Evolutionary conservation across 179 eudicot genomes (phyloP).

Genomic region (Spergularia azorica): DNA sequence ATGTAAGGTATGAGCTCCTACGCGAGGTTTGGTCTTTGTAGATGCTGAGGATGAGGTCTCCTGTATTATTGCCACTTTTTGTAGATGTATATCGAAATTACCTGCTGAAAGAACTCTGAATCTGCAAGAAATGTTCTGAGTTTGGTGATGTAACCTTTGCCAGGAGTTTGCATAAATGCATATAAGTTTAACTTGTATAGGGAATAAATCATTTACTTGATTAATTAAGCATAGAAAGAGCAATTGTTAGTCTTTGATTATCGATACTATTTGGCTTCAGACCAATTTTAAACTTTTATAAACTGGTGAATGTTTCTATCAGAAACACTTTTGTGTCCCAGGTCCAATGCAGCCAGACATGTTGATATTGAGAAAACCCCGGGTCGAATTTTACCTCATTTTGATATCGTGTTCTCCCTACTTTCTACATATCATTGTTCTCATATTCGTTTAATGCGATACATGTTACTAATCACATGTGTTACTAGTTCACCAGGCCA

Average conservation of each 20-base stretch:
- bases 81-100: conserved; percentile 22
- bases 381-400: not conserved
- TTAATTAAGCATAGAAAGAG: not conserved
- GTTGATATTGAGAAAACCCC: not conserved
- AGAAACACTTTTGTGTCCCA: not conserved
- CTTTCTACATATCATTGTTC: no score
- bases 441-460: no score
- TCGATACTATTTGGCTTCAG: not conserved
- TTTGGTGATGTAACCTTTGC: not conserved
- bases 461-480: no score
- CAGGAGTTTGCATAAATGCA: conserved; percentile 5
- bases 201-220: not conserved
- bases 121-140: conserved; percentile 5
- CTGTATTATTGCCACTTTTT: not conserved
- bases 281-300: not conserved
- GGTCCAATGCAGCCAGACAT: not conserved
- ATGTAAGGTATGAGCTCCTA: conserved; percentile 71
- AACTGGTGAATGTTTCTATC: not conserved
- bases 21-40: conserved; percentile 77
- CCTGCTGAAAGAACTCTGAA: conserved; percentile 2
- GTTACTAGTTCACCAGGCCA: no score
- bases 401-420: not conserved
- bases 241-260: not conserved
- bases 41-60: conserved; percentile 1
- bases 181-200: not conserved